Percentiles rank a stretch among this genome's conserved stretches.
Conservation (phyloP, 192 early-diverging fungal species). For the Entrophospora sp. region DNA sequence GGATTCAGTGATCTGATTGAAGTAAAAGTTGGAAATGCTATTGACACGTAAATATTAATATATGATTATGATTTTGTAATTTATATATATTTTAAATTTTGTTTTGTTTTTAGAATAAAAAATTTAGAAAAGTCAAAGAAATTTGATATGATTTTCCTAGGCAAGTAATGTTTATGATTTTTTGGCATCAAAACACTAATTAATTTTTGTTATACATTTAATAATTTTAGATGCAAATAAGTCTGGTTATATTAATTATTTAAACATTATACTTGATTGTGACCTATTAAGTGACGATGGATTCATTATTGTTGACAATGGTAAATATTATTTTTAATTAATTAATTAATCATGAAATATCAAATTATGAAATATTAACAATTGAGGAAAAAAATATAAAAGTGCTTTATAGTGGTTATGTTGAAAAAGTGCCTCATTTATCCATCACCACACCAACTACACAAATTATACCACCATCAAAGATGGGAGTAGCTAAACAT, state of each 20-base stretch:
- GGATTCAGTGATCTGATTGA: conserved; percentile 31
- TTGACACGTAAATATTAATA: conserved; percentile 25
- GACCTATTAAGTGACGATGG: conserved; percentile 46
- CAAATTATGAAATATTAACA: background rate
- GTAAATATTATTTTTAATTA: conserved; percentile 13
- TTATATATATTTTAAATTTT: background rate
- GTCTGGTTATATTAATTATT: conserved; percentile 53
- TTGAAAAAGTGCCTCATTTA: background rate
- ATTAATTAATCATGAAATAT: background rate
- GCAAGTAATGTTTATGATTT: too few relatives aligned
- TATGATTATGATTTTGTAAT: too few relatives aligned
- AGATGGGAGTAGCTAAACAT: background rate
- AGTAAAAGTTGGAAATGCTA: conserved; percentile 33
- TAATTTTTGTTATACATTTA: background rate
- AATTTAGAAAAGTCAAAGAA: conserved; percentile 27
- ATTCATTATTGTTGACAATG: conserved; percentile 61
- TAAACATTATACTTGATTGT: conserved; percentile 52
- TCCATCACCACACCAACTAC: background rate
- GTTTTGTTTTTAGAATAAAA: conserved; percentile 2
- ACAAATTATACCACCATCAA: background rate
- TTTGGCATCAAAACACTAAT: too few relatives aligned
- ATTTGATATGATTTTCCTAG: conserved; percentile 58
- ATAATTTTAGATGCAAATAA: conserved; percentile 58
- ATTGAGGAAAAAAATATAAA: background rate
- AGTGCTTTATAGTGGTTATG: background rate